Evolutionary conservation across 139 green algal genomes (phyloP).

Genomic region (Closterium sp.): DNA sequence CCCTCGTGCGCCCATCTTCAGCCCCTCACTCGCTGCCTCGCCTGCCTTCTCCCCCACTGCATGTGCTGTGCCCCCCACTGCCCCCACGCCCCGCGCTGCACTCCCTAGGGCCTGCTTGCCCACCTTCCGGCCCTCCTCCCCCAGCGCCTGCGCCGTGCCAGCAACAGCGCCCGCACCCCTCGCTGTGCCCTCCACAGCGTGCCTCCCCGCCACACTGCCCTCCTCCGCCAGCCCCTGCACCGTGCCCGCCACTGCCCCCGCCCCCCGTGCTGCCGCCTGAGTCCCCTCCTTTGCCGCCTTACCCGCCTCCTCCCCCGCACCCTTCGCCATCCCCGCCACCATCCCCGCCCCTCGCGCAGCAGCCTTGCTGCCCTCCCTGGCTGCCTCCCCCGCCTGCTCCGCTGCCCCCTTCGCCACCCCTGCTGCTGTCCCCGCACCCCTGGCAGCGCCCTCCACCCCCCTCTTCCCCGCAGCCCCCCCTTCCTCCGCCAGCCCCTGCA

Average conservation of each 20-base stretch:
- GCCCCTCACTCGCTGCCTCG: background rate
- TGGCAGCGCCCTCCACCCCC: background rate
- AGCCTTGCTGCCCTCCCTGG: no score
- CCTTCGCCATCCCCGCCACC: no score
- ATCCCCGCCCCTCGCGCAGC: no score
- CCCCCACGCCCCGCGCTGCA: background rate
- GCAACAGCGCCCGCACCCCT: background rate
- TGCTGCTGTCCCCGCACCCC: background rate
- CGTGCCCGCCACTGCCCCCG: background rate
- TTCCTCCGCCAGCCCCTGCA: background rate
- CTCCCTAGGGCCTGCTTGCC: background rate
- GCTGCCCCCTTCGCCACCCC: background rate
- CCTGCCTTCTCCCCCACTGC: background rate
- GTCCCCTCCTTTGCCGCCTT: background rate
- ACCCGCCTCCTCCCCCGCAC: no score
- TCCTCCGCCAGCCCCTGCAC: background rate
- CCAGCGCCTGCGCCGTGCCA: background rate
- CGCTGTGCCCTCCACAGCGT: background rate
- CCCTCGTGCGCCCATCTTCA: background rate
- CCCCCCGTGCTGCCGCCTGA: background rate
- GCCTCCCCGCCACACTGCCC: background rate
- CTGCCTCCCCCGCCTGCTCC: background rate
- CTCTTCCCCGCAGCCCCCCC: background rate
- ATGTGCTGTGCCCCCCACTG: background rate
- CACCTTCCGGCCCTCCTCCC: background rate